A percentile compares a stretch with the other conserved stretches of the same genome.
phyloP scores from a whole-genome alignment of 2,329 filamentous ascomycete species.

The Fusarium tjaetaba region DNA sequence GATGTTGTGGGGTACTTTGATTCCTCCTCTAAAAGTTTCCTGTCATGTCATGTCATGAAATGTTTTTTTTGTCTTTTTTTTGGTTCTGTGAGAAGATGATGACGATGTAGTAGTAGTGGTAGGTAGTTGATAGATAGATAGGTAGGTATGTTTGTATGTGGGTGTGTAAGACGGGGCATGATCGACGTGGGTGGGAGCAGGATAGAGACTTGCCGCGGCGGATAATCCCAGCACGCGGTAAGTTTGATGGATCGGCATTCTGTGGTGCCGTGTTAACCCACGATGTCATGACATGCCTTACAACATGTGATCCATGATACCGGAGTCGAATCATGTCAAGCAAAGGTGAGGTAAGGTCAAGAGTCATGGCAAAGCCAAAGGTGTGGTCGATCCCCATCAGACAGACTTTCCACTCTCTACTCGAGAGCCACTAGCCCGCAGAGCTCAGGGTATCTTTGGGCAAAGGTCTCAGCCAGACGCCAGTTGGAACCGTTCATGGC shows the following conservation, averaged over 20 bases:
- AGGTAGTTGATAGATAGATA: neutral
- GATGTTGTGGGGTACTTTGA: constrained; percentile 3
- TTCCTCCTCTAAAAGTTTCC: constrained; percentile 25
- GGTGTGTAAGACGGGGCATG: constrained; percentile 3
- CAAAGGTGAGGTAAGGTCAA: neutral
- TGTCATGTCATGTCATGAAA: neutral
- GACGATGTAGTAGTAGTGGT: neutral
- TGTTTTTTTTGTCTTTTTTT: neutral
- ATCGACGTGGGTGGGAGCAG: constrained; percentile 21
- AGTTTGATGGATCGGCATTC: constrained; percentile 15
- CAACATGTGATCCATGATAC: constrained; percentile 21
- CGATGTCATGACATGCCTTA: constrained; percentile 23
- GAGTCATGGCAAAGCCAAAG: neutral
- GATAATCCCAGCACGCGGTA: constrained; percentile 15
- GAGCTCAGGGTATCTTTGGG: constrained; percentile 34
- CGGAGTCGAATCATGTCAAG: constrained; percentile 10
- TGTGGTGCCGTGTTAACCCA: constrained; percentile 41
- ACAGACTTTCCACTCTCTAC: neutral
- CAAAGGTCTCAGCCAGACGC: constrained; percentile 22
- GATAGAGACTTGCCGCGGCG: constrained; percentile 25
- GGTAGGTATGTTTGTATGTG: neutral
- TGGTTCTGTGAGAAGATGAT: neutral
- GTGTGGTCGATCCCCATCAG: neutral
- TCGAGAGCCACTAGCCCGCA: constrained; percentile 23
- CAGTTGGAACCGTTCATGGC: constrained; percentile 33